phyloP scores from a whole-genome alignment of 305 asterid genomes.

The Stenogyne calaminthoides region DNA sequence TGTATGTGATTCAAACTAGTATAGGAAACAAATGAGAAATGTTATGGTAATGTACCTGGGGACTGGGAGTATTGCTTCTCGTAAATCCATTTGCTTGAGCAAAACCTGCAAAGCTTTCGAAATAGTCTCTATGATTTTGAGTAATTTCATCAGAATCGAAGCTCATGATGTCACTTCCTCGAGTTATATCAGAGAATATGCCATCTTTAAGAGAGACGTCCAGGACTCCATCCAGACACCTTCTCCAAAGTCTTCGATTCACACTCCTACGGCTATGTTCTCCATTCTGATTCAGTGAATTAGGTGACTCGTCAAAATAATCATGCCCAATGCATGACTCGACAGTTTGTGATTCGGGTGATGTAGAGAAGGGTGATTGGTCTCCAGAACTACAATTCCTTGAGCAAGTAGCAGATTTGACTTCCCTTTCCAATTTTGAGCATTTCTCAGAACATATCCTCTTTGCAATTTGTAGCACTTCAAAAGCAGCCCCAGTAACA shows the following conservation, averaged over 20 bases:
- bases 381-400: slow-evolving; percentile 51
- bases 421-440: slow-evolving; percentile 50
- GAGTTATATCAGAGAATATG: slow-evolving; percentile 53
- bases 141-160: slow-evolving; percentile 49
- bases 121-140: slow-evolving; percentile 39
- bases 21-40: neutral
- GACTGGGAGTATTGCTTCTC: slow-evolving; percentile 72
- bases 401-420: slow-evolving; percentile 49
- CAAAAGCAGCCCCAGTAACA: slow-evolving; percentile 92
- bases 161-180: slow-evolving; percentile 41
- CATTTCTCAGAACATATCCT: slow-evolving; percentile 55
- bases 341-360: slow-evolving; percentile 84
- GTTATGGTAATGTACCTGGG: slow-evolving; percentile 49
- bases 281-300: slow-evolving; percentile 46
- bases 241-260: slow-evolving; percentile 78
- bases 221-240: slow-evolving; percentile 50
- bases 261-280: slow-evolving; percentile 54
- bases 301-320: slow-evolving; percentile 58
- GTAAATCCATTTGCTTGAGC: too few relatives aligned
- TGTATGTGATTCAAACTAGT: slow-evolving; percentile 4
- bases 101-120: slow-evolving; percentile 67
- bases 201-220: slow-evolving; percentile 93
- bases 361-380: slow-evolving; percentile 54
- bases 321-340: slow-evolving; percentile 60
- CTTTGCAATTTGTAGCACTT: slow-evolving; percentile 74